Evolutionary conservation across 176 grass and related monocot genomes (phyloP).

Genomic region (Saccharum spontaneum): DNA sequence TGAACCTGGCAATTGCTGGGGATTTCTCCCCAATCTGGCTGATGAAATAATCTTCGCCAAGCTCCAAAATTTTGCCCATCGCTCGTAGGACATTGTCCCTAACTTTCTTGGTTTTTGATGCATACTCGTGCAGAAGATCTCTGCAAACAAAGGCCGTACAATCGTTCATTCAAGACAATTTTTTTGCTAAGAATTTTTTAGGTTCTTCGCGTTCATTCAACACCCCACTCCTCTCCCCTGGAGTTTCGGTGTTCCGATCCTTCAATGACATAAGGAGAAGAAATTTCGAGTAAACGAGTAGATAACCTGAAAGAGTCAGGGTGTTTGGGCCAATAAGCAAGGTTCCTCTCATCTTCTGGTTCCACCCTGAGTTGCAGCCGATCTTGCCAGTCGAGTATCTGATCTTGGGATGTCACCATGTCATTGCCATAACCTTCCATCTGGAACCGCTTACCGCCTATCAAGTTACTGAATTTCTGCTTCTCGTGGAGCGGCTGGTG

Average conservation of each 20-base stretch:
- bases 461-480: slow-evolving; percentile 51
- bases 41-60: slow-evolving; percentile 33
- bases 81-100: slow-evolving; percentile 18
- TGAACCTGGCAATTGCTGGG: slow-evolving; percentile 36
- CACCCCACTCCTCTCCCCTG: too few species aligned
- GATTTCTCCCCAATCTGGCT: slow-evolving; percentile 32
- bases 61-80: slow-evolving; percentile 31
- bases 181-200: neutral
- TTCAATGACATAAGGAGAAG: neutral
- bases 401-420: slow-evolving; percentile 29
- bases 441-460: slow-evolving; percentile 50
- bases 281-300: neutral
- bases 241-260: too few species aligned
- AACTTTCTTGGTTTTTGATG: slow-evolving; percentile 31
- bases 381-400: slow-evolving; percentile 57
- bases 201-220: too few species aligned
- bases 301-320: slow-evolving; percentile 56
- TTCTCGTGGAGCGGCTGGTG: slow-evolving; percentile 38
- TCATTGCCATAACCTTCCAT: slow-evolving; percentile 60
- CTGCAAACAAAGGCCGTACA: slow-evolving; percentile 14
- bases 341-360: slow-evolving; percentile 49
- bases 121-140: slow-evolving; percentile 50
- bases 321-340: slow-evolving; percentile 47
- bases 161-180: neutral
- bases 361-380: slow-evolving; percentile 51